Base-by-base conservation (phyloP, 371 early-diverging fungal species). In the Rhizopus delemar region DNA sequence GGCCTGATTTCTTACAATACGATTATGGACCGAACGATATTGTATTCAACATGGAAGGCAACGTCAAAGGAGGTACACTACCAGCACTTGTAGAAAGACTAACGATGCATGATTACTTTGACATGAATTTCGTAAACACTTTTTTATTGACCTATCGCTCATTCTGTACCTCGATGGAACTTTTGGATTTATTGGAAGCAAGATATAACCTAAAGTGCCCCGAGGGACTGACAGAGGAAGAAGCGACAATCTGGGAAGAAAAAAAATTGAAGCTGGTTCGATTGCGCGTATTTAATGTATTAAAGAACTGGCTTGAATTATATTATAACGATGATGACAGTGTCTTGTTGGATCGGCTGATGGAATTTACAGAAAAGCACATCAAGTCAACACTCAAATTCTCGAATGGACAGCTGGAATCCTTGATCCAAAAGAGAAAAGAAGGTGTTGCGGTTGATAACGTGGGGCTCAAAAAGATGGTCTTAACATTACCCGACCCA, bases 101-200 rank as follows among this genome's bases (percentile, higher is more conserved):
- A 59, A 95, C 95, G 0, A 70, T 88, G 29, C 96, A 95, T 58
- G 93, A 93, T 60, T 80, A 77, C 11, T 65, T 86, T 22, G 89
- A 86, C 61, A 77, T 68, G 68, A 82, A 81, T 51, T 95, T 92
- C 71, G 84, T 86, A 48, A 84, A 81, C n/a, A 88, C 91, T 0
- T 94, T 97, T 77, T 62, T 97, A 62, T 77, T 97, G 68, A 94
- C 93, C 9, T 95, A 93, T 73, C 91, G 91, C 15, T 88, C 90
- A 31, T 95, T 96, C 57, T 81, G 86, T 11, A 78, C 86, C 1
- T 82, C 95, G 0, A 73, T 69, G 5, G 82, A 92, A 56, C 71
- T 96, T 15, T 77, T 95, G 49, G 74, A 81, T 28, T 63, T 81
- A 28, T 71, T 97, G 34, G 80, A 89, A 55, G 73, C 71, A 15